A percentile compares a stretch with the other conserved stretches of the same genome.
These are phyloP conservation scores for Boletus calvinii DNA, from an alignment of 1,284 basidiomycete species.

Conservation along the genomic window DNA sequence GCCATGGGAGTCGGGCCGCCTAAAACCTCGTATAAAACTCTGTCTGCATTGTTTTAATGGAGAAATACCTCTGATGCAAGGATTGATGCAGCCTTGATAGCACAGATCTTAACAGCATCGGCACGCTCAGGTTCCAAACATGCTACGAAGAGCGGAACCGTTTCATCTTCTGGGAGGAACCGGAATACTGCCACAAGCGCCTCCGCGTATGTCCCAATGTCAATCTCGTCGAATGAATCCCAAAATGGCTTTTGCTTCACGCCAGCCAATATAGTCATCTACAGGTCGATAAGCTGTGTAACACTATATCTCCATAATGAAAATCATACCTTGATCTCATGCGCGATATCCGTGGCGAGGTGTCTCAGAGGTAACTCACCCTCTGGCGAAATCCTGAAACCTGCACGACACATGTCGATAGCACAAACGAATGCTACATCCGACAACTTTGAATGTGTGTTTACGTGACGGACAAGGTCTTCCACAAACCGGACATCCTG, in stretches of 20 bases:
- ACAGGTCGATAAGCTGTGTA: conserved; percentile 7
- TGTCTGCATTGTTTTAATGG: conserved; percentile 1
- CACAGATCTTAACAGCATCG: conserved; percentile 78
- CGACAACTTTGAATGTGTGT: conserved; percentile 50
- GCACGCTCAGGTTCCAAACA: conserved; percentile 76
- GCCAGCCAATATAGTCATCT: conserved; percentile 51
- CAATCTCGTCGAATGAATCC: conserved; percentile 69
- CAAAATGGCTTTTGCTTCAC: conserved; percentile 63
- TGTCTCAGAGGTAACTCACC: conserved; percentile 70
- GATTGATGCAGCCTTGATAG: conserved; percentile 56
- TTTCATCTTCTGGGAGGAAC: conserved; percentile 63
- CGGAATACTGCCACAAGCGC: conserved; percentile 72
- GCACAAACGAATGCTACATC: conserved; percentile 74
- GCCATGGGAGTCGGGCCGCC: conserved; percentile 59
- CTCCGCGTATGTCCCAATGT: conserved; percentile 78
- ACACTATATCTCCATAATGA: not conserved
- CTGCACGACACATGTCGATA: conserved; percentile 81
- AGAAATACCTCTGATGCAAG: conserved; percentile 31
- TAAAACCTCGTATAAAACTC: conserved; percentile 28
- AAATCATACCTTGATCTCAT: conserved; percentile 68
- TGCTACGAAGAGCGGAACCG: conserved; percentile 54
- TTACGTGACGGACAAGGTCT: conserved; percentile 52
- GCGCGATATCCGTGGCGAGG: conserved; percentile 71
- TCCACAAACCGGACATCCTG: conserved; percentile 58
- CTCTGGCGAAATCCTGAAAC: conserved; percentile 62